A percentile compares a stretch with the other conserved stretches of the same genome.
Evolutionary conservation across 306 rosid species (phyloP).

Genomic region (Ceratonia siliqua): DNA sequence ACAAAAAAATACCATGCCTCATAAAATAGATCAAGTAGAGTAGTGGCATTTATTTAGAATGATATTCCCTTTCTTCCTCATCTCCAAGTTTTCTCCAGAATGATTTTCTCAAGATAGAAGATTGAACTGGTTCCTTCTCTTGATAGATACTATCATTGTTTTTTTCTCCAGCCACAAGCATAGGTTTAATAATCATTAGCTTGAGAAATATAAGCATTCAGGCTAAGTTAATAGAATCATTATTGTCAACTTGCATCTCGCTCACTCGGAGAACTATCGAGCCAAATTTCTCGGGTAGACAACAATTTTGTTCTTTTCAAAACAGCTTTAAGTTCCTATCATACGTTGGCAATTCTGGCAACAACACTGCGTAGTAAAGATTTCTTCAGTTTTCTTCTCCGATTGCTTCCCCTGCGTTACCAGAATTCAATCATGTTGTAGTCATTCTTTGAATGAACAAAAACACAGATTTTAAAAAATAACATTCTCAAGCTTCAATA

Average conservation of each 20-base stretch:
- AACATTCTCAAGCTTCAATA: neutral
- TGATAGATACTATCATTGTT: neutral
- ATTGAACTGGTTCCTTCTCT: neutral
- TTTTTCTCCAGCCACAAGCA: slow-evolving; percentile 13
- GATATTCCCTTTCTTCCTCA: neutral
- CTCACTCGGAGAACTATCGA: slow-evolving; percentile 28
- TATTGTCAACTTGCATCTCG: slow-evolving; percentile 7
- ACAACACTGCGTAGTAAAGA: slow-evolving; percentile 42
- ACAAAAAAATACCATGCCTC: no score
- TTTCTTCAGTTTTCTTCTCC: slow-evolving; percentile 73
- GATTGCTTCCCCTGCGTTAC: slow-evolving; percentile 62
- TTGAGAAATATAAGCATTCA: slow-evolving; percentile 7
- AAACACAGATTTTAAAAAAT: neutral
- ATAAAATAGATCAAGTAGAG: neutral
- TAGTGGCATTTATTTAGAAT: neutral
- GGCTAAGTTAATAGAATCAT: neutral
- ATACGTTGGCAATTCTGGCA: slow-evolving; percentile 28
- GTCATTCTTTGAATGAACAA: slow-evolving; percentile 19
- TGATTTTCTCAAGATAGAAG: neutral
- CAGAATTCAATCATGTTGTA: slow-evolving; percentile 26
- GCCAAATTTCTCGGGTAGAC: neutral
- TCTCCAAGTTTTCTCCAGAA: neutral
- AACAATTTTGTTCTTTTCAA: slow-evolving; percentile 16
- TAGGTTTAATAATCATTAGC: neutral
- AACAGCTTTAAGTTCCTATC: slow-evolving; percentile 14